Conservation (phyloP, 345 rosid species). For the Draba incana region DNA sequence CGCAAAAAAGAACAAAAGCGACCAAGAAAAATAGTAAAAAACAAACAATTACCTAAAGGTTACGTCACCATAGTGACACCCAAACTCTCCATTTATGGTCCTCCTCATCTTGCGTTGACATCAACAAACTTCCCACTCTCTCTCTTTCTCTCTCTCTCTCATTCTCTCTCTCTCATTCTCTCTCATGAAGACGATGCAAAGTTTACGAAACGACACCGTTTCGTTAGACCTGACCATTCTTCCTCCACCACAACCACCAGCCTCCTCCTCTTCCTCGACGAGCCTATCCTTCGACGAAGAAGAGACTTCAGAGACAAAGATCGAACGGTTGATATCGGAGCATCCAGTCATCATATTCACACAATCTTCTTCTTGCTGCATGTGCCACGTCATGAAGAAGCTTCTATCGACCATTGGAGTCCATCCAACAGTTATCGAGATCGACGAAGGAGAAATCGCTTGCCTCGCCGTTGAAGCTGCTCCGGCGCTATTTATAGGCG, state of each 20-base stretch:
- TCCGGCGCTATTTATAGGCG: constrained; percentile 86
- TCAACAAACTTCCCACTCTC: constrained; percentile 28
- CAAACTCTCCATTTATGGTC: constrained; percentile 40
- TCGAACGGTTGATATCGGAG: constrained; percentile 84
- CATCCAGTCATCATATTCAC: constrained; percentile 94
- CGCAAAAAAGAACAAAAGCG: not conserved
- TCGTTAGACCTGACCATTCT: constrained; percentile 48
- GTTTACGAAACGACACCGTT: constrained; percentile 34
- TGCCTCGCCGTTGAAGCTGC: constrained; percentile 42
- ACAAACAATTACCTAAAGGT: constrained; percentile 13
- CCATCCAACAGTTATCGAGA: constrained; percentile 90
- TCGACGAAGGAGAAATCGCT: constrained; percentile 72
- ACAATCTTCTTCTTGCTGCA: constrained; percentile 76
- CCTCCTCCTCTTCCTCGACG: constrained; percentile 40
- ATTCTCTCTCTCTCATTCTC: constrained; percentile 19
- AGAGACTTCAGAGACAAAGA: constrained; percentile 71
- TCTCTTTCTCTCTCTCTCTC: constrained; percentile 3
- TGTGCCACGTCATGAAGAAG: constrained; percentile 96
- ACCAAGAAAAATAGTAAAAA: not conserved
- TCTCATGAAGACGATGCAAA: constrained; percentile 42
- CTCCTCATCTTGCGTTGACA: constrained; percentile 39
- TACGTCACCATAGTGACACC: constrained; percentile 43
- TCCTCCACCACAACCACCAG: constrained; percentile 36
- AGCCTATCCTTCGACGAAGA: constrained; percentile 75
- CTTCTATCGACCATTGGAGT: constrained; percentile 80